Conservation (phyloP, 441 rosid species). For the Pelargonium cotyledonis region DNA sequence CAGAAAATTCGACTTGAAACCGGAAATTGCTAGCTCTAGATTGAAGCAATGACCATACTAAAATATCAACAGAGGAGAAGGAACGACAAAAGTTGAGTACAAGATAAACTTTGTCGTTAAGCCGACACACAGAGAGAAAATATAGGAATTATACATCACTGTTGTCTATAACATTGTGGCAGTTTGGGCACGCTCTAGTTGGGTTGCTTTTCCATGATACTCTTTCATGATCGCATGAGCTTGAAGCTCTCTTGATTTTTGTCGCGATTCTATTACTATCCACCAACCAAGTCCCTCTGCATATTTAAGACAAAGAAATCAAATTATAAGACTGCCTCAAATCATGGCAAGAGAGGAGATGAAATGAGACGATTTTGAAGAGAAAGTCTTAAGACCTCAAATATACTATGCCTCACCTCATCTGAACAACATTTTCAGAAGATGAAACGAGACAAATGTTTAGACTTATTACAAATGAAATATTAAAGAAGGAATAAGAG, state of each 20-base stretch:
- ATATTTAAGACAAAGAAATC: constrained; percentile 11
- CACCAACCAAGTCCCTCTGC: constrained; percentile 75
- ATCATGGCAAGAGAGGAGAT: neutral
- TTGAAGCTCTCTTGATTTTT: constrained; percentile 77
- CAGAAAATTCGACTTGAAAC: no score
- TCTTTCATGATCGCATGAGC: constrained; percentile 34
- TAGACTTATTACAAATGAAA: neutral
- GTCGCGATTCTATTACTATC: constrained; percentile 73
- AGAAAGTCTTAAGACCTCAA: neutral
- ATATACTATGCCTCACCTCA: no score
- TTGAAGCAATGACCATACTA: no score
- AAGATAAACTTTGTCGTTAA: no score
- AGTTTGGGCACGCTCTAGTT: constrained; percentile 68
- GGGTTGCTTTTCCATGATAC: constrained; percentile 78
- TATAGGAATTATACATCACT: constrained; percentile 48
- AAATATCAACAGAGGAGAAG: no score
- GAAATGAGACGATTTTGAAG: neutral
- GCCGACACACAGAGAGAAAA: neutral
- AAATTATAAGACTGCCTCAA: neutral
- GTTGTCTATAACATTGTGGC: constrained; percentile 70
- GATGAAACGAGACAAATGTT: neutral
- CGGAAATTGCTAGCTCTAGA: neutral
- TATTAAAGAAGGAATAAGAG: no score
- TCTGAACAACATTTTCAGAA: neutral
- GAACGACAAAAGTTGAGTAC: no score